Percentiles rank a stretch among this genome's conserved stretches.
These are phyloP conservation scores for Neocatenulostroma microsporum DNA, from an alignment of 2,329 filamentous ascomycete species.

Conservation along the genomic window DNA sequence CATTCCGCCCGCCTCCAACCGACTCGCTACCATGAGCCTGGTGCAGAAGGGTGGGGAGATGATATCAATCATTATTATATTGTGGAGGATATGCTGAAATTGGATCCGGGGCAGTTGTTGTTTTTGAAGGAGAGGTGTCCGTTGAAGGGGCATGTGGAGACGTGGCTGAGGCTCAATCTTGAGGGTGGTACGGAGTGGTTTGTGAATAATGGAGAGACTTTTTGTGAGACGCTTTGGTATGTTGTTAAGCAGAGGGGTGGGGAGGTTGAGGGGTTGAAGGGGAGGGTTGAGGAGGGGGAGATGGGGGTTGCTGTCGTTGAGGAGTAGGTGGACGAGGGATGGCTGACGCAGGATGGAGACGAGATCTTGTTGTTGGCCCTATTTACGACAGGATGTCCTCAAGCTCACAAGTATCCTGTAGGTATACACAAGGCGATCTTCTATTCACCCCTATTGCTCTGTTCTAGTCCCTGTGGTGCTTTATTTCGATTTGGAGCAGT, in stretches of 20 bases:
- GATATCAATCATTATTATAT: slow-evolving; percentile 57
- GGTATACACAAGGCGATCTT: too few species aligned
- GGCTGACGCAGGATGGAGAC: too few species aligned
- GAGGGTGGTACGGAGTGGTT: slow-evolving; percentile 48
- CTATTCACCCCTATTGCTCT: too few species aligned
- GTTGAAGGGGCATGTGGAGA: slow-evolving; percentile 51
- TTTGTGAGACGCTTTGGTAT: slow-evolving; percentile 51
- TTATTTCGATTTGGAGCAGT: too few species aligned
- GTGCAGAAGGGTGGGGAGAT: slow-evolving; percentile 57
- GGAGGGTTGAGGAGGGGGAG: slow-evolving; percentile 61
- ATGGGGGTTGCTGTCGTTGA: slow-evolving; percentile 50
- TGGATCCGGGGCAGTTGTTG: slow-evolving; percentile 53
- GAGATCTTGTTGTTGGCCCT: too few species aligned
- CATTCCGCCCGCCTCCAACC: slow-evolving; percentile 37
- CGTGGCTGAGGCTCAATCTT: slow-evolving; percentile 36
- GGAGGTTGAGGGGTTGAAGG: slow-evolving; percentile 50
- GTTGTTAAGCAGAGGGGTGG: slow-evolving; percentile 50
- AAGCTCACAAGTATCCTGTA: too few species aligned
- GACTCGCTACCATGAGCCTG: slow-evolving; percentile 44
- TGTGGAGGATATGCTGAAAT: slow-evolving; percentile 57
- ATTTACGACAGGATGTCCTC: too few species aligned
- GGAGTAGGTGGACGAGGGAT: too few species aligned
- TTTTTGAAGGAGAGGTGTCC: slow-evolving; percentile 50
- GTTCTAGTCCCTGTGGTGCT: too few species aligned
- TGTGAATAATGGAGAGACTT: slow-evolving; percentile 56